Evolutionary conservation across 371 early-diverging fungal genomes (phyloP), one percentile per base, ranked within the genome.

Genomic region (Rhizomucor miehei): DNA sequence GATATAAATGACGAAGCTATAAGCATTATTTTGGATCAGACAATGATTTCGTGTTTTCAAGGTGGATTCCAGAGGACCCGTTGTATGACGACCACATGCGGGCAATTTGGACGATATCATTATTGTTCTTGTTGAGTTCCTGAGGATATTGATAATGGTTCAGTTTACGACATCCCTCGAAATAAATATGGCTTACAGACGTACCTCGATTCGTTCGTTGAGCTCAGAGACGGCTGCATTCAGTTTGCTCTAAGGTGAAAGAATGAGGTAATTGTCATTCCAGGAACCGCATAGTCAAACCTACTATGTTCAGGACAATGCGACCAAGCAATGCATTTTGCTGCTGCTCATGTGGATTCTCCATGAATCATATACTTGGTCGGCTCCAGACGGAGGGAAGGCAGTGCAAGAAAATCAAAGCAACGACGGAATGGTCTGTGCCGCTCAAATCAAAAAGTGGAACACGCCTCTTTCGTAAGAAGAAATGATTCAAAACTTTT

Each of bases 271-370:
- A n/a, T n/a, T n/a, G n/a, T n/a, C n/a, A n/a, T n/a, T n/a, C n/a
- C n/a, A n/a, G n/a, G n/a, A n/a, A 3, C 29, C 8, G 29, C 29
- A 29, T 5, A n/a, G 13, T 25, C 41, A 56, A 14, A 46, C 56
- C 43, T 43, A 62, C 62, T 43, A 62, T 56, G 37, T 56, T 62
- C 16, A 44, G n/a, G 2, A 62, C 57, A 35, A 62, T 62, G 24
- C 62, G 35, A 43, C 54, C 53, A 17, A 62, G 29, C 14, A 62
- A 41, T 2, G 53, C 56, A 52, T 51, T 52, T 48, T 62, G 62
- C 16, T 56, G 56, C 48, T 62, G 56, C 29, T 62, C 62, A 44
- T 62, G 53, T 3, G 62, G 62, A 52, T 62, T 62, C 38, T 62
- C 62, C 62, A 62, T 62, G 48, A 3, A 5, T 5, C 8, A 3